Percentiles rank a stretch among this genome's conserved stretches.
phyloP scores from a whole-genome alignment of 2,329 filamentous ascomycete genomes.

The Stemphylium vesicarium region DNA sequence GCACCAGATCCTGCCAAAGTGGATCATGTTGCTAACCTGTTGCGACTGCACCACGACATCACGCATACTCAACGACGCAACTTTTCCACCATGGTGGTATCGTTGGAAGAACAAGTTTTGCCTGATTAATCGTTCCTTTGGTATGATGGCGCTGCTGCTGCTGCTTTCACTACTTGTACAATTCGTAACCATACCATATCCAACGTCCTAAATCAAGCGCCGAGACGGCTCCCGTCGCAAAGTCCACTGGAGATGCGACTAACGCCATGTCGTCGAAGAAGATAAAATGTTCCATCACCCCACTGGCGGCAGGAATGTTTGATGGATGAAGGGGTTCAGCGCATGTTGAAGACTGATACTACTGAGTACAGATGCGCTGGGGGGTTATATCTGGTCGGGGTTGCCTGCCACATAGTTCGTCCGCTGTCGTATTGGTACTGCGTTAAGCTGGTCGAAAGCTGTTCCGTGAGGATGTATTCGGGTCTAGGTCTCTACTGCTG shows the following conservation, averaged over 20 bases:
- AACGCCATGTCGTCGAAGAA: constrained; percentile 1
- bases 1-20: not conserved
- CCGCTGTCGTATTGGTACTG: constrained; percentile 20
- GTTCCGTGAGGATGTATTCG: constrained; percentile 18
- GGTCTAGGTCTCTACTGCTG: not conserved
- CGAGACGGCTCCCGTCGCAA: not conserved
- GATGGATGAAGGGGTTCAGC: not conserved
- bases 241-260: not conserved
- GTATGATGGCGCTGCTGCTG: not conserved
- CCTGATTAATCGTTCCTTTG: not conserved
- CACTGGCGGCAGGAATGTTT: not conserved
- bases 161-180: not conserved
- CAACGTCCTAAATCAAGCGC: constrained; percentile 8
- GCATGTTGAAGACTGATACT: not conserved
- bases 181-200: constrained; percentile 5
- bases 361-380: not conserved
- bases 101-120: not conserved
- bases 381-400: not conserved
- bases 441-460: constrained; percentile 23
- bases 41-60: not conserved
- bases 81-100: not conserved
- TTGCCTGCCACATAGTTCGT: not conserved
- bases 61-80: constrained; percentile 1
- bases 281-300: constrained; percentile 9
- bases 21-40: not conserved